Conservation (phyloP, 768 basidiomycete species). For the Candolleomyces aberdarensis region DNA sequence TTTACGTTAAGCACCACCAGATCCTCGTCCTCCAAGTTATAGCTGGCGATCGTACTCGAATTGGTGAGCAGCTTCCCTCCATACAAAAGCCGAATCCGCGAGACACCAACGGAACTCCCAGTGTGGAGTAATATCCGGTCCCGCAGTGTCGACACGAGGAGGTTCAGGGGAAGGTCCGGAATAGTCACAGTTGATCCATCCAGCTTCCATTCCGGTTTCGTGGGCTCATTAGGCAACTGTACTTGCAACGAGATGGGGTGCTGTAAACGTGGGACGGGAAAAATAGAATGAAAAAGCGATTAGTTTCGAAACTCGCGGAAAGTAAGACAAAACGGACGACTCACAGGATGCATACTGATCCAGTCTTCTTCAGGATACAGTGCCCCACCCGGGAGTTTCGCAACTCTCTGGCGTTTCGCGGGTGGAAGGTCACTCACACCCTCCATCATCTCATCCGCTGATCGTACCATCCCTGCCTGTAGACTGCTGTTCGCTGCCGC, state of each 20-base stretch:
- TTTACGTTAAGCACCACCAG: slow-evolving; percentile 72
- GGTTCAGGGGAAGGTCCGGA: slow-evolving; percentile 77
- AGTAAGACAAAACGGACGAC: slow-evolving; percentile 18
- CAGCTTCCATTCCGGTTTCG: slow-evolving; percentile 92
- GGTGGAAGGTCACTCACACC: slow-evolving; percentile 63
- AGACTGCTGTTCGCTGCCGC: slow-evolving; percentile 49
- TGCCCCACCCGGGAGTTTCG: slow-evolving; percentile 80
- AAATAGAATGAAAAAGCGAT: slow-evolving; percentile 3
- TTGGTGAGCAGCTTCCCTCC: slow-evolving; percentile 86
- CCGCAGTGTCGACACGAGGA: slow-evolving; percentile 84
- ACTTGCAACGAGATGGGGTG: slow-evolving; percentile 85
- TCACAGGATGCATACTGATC: slow-evolving; percentile 83
- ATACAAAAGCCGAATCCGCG: slow-evolving; percentile 77
- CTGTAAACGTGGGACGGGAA: slow-evolving; percentile 27
- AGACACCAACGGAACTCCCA: slow-evolving; percentile 77
- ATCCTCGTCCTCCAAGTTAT: slow-evolving; percentile 93
- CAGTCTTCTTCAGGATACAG: slow-evolving; percentile 87
- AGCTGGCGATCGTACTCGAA: slow-evolving; percentile 75
- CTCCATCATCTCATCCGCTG: slow-evolving; percentile 81
- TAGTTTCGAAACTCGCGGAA: not conserved
- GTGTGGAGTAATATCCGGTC: slow-evolving; percentile 82
- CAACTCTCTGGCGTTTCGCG: slow-evolving; percentile 84
- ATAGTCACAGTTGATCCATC: slow-evolving; percentile 78
- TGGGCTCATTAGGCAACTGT: slow-evolving; percentile 77
- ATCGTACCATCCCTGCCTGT: slow-evolving; percentile 70